phyloP scores from a whole-genome alignment of 805 yeast genomes.

The Scheffersomyces stipitis region DNA sequence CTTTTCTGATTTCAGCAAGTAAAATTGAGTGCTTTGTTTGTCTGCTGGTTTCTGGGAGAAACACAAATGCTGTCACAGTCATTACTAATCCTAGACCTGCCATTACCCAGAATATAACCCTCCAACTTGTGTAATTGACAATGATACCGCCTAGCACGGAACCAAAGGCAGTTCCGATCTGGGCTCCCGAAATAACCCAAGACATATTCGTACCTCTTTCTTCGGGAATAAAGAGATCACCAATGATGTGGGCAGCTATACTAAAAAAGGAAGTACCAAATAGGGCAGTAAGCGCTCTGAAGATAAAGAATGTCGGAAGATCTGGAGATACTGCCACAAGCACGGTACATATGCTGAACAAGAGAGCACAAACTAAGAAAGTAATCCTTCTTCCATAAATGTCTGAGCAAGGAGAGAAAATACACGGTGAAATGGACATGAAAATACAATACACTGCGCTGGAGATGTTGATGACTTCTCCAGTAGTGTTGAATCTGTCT shows the following conservation, averaged over 20 bases:
- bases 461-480: constrained; percentile 46
- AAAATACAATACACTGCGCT: constrained; percentile 50
- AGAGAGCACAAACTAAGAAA: constrained; percentile 41
- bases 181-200: constrained; percentile 49
- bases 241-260: constrained; percentile 51
- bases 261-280: constrained; percentile 57
- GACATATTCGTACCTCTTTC: constrained; percentile 55
- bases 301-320: constrained; percentile 54
- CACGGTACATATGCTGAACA: constrained; percentile 19
- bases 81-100: constrained; percentile 43
- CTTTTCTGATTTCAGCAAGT: constrained; percentile 15
- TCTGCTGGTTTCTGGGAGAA: constrained; percentile 48
- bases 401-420: constrained; percentile 51
- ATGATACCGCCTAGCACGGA: constrained; percentile 55
- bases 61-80: constrained; percentile 33
- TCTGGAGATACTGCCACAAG: constrained; percentile 49
- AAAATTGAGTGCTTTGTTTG: constrained; percentile 27
- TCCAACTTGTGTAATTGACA: constrained; percentile 51
- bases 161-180: constrained; percentile 54
- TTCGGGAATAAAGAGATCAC: constrained; percentile 50
- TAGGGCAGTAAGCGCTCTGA: constrained; percentile 50
- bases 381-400: constrained; percentile 50
- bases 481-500: constrained; percentile 43
- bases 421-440: constrained; percentile 54
- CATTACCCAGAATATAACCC: constrained; percentile 52